Evolutionary conservation across 208 protist species (phyloP).

Genomic region (Trichomonas tenax): DNA sequence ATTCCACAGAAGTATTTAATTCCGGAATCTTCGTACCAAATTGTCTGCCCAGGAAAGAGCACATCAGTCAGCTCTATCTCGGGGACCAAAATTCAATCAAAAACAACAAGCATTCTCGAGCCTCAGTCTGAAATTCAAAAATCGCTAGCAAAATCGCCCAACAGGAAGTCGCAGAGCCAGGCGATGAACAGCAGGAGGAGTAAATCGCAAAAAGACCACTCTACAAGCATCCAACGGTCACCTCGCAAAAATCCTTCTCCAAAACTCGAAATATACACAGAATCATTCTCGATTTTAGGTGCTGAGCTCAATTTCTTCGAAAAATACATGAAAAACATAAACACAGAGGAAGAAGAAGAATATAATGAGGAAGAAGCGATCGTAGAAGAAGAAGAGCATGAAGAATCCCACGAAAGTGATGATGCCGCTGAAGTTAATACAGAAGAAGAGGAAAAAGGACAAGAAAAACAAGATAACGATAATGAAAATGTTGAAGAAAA

Average conservation of each 20-base stretch:
- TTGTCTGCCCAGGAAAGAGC: neutral
- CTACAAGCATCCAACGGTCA: neutral
- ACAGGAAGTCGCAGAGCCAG: neutral
- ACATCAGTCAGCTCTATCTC: neutral
- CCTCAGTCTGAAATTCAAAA: neutral
- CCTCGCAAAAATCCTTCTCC: neutral
- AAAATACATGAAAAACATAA: neutral
- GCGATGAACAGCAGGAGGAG: neutral
- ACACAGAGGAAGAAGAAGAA: neutral
- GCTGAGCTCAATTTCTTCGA: neutral
- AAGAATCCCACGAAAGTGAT: too few species aligned
- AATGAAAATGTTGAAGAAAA: neutral
- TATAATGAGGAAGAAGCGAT: neutral
- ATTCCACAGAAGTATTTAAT: neutral
- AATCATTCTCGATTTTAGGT: neutral
- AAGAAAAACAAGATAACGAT: neutral
- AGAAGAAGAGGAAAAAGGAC: neutral
- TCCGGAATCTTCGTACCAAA: neutral
- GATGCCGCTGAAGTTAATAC: too few species aligned
- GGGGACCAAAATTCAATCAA: neutral
- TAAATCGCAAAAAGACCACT: neutral
- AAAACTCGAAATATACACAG: neutral
- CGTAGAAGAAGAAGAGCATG: neutral
- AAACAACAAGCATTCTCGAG: neutral
- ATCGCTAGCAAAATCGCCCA: neutral